These are phyloP conservation scores for Cordia subcordata DNA, from an alignment of 257 asterid genomes.

Conservation along the genomic window DNA sequence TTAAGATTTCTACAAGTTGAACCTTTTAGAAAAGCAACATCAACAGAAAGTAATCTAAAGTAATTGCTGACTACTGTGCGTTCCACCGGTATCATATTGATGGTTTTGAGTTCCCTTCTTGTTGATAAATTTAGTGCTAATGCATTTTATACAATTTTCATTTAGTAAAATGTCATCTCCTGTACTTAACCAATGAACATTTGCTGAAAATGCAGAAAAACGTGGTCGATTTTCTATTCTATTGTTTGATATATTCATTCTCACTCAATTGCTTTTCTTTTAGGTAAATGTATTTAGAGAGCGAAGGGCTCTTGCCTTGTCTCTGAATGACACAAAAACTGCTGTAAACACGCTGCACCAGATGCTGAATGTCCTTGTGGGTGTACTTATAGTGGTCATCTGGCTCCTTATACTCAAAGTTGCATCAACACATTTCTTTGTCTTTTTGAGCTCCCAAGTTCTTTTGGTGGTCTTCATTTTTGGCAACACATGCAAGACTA, in stretches of 20 bases:
- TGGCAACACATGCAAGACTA: slow-evolving; percentile 93
- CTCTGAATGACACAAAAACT: slow-evolving; percentile 90
- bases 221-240: background rate
- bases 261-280: no score
- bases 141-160: no score
- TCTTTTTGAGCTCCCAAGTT: slow-evolving; percentile 82
- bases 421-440: slow-evolving; percentile 69
- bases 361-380: slow-evolving; percentile 63
- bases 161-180: no score
- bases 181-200: no score
- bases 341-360: slow-evolving; percentile 87
- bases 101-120: background rate
- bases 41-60: slow-evolving; percentile 38
- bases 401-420: slow-evolving; percentile 88
- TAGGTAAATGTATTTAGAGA: slow-evolving; percentile 92
- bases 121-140: background rate
- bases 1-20: background rate
- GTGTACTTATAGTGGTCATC: slow-evolving; percentile 40
- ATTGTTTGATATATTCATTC: background rate
- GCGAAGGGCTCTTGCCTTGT: slow-evolving; percentile 83
- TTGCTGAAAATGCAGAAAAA: background rate
- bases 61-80: no score
- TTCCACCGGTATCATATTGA: no score
- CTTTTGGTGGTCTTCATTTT: slow-evolving; percentile 83
- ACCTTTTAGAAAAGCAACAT: slow-evolving; percentile 44